phyloP scores from a whole-genome alignment of 2,329 filamentous ascomycete genomes.

The Coleophoma cylindrospora region DNA sequence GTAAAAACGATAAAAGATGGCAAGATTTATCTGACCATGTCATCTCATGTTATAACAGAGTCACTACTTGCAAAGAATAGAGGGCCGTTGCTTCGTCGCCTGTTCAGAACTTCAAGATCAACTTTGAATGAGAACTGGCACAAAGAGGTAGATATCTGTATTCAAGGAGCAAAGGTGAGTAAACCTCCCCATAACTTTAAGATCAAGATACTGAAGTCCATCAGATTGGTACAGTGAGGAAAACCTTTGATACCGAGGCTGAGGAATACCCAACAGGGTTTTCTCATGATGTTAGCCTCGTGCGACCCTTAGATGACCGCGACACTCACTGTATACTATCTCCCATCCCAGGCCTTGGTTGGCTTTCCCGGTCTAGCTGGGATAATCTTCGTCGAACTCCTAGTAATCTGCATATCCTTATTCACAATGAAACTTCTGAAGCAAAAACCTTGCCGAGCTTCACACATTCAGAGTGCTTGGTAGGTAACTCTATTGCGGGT shows the following conservation, averaged over 20 bases:
- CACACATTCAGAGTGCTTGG: background rate
- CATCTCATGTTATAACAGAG: conserved; percentile 1
- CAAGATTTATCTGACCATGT: conserved; percentile 1
- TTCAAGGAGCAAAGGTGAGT: conserved; percentile 1
- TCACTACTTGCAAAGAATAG: conserved; percentile 1
- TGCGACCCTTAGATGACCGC: background rate
- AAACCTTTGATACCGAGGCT: conserved; percentile 2
- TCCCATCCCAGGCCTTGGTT: conserved; percentile 1
- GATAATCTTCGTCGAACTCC: background rate
- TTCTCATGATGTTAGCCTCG: conserved; percentile 2
- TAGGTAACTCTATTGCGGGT: background rate
- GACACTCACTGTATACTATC: background rate
- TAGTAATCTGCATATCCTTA: conserved; percentile 1
- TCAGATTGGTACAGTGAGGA: background rate
- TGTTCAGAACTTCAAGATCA: background rate
- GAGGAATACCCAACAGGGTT: conserved; percentile 2
- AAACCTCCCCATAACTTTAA: background rate
- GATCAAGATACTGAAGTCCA: background rate
- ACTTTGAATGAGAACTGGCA: background rate
- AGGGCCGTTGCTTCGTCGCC: background rate
- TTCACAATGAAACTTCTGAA: background rate
- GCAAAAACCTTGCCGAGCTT: background rate
- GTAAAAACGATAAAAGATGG: background rate
- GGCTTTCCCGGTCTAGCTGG: background rate
- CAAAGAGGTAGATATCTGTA: background rate